These are phyloP conservation scores for Pisolithus tinctorius DNA, from an alignment of 768 basidiomycete species.

Conservation along the genomic window DNA sequence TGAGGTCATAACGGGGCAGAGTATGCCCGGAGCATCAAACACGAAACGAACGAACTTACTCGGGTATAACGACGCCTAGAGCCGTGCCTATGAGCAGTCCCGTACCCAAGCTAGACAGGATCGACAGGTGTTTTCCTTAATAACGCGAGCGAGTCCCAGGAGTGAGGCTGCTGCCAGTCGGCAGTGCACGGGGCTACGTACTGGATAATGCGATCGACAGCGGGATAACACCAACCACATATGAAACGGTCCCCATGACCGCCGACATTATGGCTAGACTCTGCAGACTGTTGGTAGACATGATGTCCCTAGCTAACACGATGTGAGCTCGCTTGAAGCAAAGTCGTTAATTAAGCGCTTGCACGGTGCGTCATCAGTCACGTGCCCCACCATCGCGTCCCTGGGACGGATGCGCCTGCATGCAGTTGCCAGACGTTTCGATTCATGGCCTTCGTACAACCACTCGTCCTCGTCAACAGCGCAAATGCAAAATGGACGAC, in stretches of 20 bases:
- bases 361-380: no score
- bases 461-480: slow-evolving; percentile 16
- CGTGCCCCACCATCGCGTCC: no score
- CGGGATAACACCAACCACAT: slow-evolving; percentile 68
- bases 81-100: slow-evolving; percentile 88
- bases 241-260: slow-evolving; percentile 55
- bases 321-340: no score
- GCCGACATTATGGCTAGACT: slow-evolving; percentile 42
- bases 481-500: slow-evolving; percentile 42
- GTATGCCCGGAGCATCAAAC: background rate
- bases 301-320: slow-evolving; percentile 9
- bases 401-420: no score
- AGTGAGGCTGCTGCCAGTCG: slow-evolving; percentile 1
- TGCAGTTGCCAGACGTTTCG: no score
- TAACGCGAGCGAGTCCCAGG: slow-evolving; percentile 29
- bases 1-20: no score
- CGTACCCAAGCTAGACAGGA: slow-evolving; percentile 58
- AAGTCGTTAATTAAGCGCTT: no score
- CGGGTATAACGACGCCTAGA: slow-evolving; percentile 87
- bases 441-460: background rate
- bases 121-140: slow-evolving; percentile 37
- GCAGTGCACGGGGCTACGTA: slow-evolving; percentile 18
- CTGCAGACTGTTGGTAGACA: slow-evolving; percentile 19
- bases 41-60: slow-evolving; percentile 46
- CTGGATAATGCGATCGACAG: slow-evolving; percentile 68